A percentile compares a stretch with the other conserved stretches of the same genome.
These are phyloP conservation scores for Fusarium poae DNA, from an alignment of 2,329 filamentous ascomycete species.

Conservation along the genomic window DNA sequence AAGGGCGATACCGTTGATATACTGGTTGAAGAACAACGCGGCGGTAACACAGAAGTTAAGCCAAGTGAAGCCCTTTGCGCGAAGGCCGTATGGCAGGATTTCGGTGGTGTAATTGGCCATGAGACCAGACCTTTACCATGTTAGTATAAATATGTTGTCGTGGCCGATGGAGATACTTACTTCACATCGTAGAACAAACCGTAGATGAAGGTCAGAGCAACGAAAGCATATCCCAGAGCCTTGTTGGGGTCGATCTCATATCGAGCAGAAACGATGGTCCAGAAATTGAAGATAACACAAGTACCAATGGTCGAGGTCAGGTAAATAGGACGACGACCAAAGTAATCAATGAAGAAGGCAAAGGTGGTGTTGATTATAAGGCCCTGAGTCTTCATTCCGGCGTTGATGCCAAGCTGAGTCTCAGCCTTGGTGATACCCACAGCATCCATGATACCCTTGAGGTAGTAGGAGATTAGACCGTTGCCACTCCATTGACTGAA, in stretches of 20 bases:
- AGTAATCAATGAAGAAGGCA: conserved; percentile 47
- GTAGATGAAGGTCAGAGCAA: conserved; percentile 56
- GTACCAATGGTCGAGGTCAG: conserved; percentile 31
- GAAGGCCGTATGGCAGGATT: conserved; percentile 45
- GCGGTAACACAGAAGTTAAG: conserved; percentile 37
- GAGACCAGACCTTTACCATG: conserved; percentile 47
- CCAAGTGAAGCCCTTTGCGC: conserved; percentile 38
- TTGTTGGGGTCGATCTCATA: conserved; percentile 41
- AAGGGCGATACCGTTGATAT: conserved; percentile 34
- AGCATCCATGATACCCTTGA: conserved; percentile 25
- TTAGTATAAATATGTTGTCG: background rate
- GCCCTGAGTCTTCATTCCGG: conserved; percentile 33
- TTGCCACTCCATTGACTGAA: conserved; percentile 39
- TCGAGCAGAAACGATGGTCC: conserved; percentile 46
- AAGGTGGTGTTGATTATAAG: conserved; percentile 15
- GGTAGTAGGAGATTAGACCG: conserved; percentile 31
- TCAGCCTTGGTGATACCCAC: conserved; percentile 50
- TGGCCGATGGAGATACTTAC: background rate
- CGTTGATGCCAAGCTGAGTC: conserved; percentile 51
- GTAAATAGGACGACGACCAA: conserved; percentile 30
- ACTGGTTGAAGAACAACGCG: conserved; percentile 38
- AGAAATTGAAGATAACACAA: conserved; percentile 49
- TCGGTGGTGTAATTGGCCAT: conserved; percentile 46
- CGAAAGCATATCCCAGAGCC: conserved; percentile 43
- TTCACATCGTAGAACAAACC: conserved; percentile 54